A percentile compares a stretch with the other conserved stretches of the same genome.
Evolutionary conservation across 257 asterid genomes (phyloP).

Genomic region (Solanum medicagineum): DNA sequence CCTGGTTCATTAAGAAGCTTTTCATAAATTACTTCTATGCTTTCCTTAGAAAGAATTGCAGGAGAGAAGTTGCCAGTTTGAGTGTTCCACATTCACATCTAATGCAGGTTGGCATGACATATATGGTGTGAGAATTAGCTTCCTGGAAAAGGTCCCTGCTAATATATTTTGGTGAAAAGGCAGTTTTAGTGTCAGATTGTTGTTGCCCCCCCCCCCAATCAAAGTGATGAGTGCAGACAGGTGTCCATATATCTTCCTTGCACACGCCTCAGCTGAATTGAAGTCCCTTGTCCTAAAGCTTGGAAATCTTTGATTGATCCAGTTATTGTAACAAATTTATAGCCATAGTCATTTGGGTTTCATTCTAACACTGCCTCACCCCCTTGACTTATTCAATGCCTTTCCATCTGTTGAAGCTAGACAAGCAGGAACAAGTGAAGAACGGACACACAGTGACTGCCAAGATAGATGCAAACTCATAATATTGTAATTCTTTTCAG

Average conservation of each 20-base stretch:
- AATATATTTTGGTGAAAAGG: neutral
- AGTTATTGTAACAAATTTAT: neutral
- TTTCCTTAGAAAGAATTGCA: slow-evolving; percentile 78
- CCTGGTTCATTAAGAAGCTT: slow-evolving; percentile 90
- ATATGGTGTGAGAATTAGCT: slow-evolving; percentile 57
- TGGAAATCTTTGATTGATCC: neutral
- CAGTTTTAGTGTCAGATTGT: neutral
- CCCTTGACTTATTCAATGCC: neutral
- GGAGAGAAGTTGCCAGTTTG: slow-evolving; percentile 79
- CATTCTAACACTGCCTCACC: neutral
- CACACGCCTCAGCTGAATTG: neutral
- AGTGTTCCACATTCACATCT: slow-evolving; percentile 81
- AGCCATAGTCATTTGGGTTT: neutral
- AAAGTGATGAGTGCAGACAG: neutral
- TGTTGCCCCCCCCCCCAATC: neutral
- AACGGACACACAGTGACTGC: neutral
- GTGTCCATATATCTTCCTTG: neutral
- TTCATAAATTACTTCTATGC: slow-evolving; percentile 81
- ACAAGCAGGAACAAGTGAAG: neutral
- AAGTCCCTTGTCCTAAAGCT: neutral
- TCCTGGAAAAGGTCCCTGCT: neutral
- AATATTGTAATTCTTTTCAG: neutral
- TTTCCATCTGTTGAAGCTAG: neutral
- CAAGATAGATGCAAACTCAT: neutral
- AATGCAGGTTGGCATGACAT: slow-evolving; percentile 94